These are phyloP conservation scores for Xylaria acuta DNA, from an alignment of 495 filamentous ascomycete genomes.

Conservation along the genomic window DNA sequence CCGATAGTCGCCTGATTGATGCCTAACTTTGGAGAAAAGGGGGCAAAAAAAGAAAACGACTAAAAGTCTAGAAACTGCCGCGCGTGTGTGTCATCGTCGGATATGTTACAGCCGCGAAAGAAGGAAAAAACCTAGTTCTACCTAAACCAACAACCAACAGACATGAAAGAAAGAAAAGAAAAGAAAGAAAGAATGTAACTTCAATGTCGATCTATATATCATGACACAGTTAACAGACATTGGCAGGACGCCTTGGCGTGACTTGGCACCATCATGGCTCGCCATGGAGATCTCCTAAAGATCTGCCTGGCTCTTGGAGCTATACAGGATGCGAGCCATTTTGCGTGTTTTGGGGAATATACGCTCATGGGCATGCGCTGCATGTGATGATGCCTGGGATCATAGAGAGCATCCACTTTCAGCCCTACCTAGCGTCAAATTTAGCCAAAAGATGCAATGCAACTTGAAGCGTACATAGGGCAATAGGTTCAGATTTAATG, in stretches of 20 bases:
- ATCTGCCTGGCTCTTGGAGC: not conserved
- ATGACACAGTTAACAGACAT: not conserved
- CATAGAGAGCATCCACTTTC: not conserved
- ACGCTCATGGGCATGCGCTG: not conserved
- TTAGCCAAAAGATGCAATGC: not conserved
- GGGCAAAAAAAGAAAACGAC: not conserved
- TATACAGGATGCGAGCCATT: not conserved
- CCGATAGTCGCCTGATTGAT: slow-evolving; percentile 2
- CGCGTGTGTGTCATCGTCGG: slow-evolving; percentile 9
- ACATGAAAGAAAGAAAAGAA: not conserved
- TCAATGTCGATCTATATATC: not conserved
- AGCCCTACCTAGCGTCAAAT: not conserved
- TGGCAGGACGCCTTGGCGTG: not conserved
- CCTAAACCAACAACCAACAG: slow-evolving; percentile 23
- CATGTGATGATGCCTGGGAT: not conserved
- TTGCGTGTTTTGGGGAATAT: not conserved
- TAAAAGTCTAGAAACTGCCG: slow-evolving; percentile 19
- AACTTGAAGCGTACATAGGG: not conserved
- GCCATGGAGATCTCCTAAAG: not conserved
- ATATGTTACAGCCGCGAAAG: slow-evolving; percentile 7
- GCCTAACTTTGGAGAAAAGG: not conserved
- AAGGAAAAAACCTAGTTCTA: not conserved
- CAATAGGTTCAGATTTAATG: not conserved
- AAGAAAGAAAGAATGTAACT: not conserved
- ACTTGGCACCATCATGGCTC: not conserved